phyloP scores from a whole-genome alignment of 352 stramenopile species.

The Phytophthora lateralis region DNA sequence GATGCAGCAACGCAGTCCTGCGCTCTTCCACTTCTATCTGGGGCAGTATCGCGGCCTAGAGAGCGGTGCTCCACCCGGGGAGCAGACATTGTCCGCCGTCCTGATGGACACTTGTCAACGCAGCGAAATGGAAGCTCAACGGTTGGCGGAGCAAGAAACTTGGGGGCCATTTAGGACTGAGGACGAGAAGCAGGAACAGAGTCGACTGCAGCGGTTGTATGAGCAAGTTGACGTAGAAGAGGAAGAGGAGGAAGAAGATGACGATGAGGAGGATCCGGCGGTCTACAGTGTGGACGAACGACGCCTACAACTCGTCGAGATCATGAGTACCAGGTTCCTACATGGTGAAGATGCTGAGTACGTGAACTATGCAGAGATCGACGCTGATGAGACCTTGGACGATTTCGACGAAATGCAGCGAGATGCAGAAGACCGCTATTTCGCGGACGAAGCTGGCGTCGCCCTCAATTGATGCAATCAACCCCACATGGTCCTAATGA shows the following conservation, averaged over 20 bases:
- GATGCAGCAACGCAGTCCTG: conserved; percentile 83
- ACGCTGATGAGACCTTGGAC: conserved; percentile 64
- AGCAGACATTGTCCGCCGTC: conserved; percentile 62
- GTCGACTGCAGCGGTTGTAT: conserved; percentile 38
- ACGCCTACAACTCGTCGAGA: conserved; percentile 65
- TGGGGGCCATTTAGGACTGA: conserved; percentile 52
- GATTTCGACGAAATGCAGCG: conserved; percentile 71
- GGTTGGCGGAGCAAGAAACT: conserved; percentile 59
- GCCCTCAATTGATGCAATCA: neutral
- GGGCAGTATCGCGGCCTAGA: conserved; percentile 59
- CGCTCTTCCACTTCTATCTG: conserved; percentile 85
- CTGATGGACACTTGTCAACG: conserved; percentile 73
- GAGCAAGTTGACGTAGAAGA: conserved; percentile 43
- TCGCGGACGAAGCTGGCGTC: conserved; percentile 35
- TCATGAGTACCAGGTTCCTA: conserved; percentile 80
- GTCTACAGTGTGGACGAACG: conserved; percentile 41
- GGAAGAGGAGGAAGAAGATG: conserved; percentile 44
- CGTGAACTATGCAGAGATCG: conserved; percentile 71
- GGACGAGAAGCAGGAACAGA: conserved; percentile 49
- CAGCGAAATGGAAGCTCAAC: conserved; percentile 67
- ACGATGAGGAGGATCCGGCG: conserved; percentile 34
- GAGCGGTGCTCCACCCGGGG: neutral
- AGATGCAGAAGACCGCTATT: conserved; percentile 84
- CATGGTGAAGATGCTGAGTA: conserved; percentile 63
- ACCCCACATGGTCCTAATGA: no score